Conservation (phyloP, 768 basidiomycete genomes). For the Tulasnella sp. region DNA sequence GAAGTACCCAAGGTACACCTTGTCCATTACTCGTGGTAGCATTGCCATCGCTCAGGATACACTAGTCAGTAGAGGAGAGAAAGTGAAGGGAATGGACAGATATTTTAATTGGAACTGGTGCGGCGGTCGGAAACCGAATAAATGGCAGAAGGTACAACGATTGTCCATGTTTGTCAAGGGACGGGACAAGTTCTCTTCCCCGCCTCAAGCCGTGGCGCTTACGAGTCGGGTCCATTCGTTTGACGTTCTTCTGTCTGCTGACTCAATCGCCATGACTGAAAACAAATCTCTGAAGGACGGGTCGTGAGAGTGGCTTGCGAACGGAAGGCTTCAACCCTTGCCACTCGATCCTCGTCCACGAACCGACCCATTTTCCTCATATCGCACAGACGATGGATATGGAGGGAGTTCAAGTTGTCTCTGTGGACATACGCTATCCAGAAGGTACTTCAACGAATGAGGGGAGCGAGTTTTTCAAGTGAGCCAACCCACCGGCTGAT, state of each 20-base stretch:
- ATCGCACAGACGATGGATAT: not conserved
- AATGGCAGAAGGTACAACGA: not conserved
- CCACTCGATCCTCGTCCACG: not conserved
- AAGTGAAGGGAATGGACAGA: not conserved
- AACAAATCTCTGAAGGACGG: not conserved
- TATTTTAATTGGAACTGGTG: not conserved
- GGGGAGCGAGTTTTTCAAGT: not conserved
- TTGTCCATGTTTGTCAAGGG: too few relatives aligned
- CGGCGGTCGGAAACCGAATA: not conserved
- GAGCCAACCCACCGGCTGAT: not conserved
- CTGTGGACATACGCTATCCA: not conserved
- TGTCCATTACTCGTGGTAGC: slow-evolving; percentile 4
- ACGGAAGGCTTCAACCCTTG: not conserved
- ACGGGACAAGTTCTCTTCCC: too few relatives aligned
- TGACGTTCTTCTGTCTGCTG: too few relatives aligned
- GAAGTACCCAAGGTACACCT: slow-evolving; percentile 14
- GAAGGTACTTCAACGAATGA: not conserved
- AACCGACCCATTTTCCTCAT: not conserved
- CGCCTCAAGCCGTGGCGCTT: too few relatives aligned
- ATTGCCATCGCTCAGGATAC: not conserved
- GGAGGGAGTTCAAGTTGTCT: not conserved
- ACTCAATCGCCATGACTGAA: not conserved
- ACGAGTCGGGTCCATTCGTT: too few relatives aligned
- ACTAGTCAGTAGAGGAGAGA: not conserved
- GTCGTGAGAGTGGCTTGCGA: too few relatives aligned